These are phyloP conservation scores for Macroventuria anomochaeta DNA, from an alignment of 2,329 filamentous ascomycete genomes.

Conservation along the genomic window DNA sequence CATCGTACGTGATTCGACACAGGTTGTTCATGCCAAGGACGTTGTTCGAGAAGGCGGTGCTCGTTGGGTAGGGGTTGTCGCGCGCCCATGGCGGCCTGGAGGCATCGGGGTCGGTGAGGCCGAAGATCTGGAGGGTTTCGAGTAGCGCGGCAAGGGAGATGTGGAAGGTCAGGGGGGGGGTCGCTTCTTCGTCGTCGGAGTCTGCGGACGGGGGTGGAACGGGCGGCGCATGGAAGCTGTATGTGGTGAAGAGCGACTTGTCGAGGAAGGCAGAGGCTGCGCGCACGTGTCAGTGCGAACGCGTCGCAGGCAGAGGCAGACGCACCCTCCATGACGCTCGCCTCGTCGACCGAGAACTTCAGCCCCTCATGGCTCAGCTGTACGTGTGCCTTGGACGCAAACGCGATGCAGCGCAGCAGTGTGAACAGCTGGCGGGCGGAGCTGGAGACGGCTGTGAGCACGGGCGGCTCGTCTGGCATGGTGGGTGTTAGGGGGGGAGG, in stretches of 20 bases:
- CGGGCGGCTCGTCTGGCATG: slow-evolving; percentile 54
- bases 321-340: slow-evolving; percentile 86
- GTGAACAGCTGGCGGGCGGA: slow-evolving; percentile 77
- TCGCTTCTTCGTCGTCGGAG: slow-evolving; percentile 49
- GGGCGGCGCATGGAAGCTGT: slow-evolving; percentile 67
- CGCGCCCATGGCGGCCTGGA: slow-evolving; percentile 48
- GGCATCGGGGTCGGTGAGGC: slow-evolving; percentile 61
- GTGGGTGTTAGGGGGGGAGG: slow-evolving; percentile 20
- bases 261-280: slow-evolving; percentile 81
- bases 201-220: slow-evolving; percentile 48
- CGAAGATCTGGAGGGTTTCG: slow-evolving; percentile 95
- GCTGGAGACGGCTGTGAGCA: slow-evolving; percentile 78
- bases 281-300: slow-evolving; percentile 13
- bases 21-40: slow-evolving; percentile 83
- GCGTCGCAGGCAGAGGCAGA: slow-evolving; percentile 1
- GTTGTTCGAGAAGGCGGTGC: slow-evolving; percentile 82
- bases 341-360: slow-evolving; percentile 86
- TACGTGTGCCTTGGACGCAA: slow-evolving; percentile 66
- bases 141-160: slow-evolving; percentile 86
- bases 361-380: slow-evolving; percentile 86
- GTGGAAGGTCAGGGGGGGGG: slow-evolving; percentile 70
- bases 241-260: slow-evolving; percentile 86
- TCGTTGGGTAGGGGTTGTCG: slow-evolving; percentile 58
- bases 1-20: slow-evolving; percentile 80
- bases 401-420: slow-evolving; percentile 67